Evolutionary conservation across 768 basidiomycete species (phyloP), one percentile per base, ranked within the genome.

Genomic region (Mrakia frigida): DNA sequence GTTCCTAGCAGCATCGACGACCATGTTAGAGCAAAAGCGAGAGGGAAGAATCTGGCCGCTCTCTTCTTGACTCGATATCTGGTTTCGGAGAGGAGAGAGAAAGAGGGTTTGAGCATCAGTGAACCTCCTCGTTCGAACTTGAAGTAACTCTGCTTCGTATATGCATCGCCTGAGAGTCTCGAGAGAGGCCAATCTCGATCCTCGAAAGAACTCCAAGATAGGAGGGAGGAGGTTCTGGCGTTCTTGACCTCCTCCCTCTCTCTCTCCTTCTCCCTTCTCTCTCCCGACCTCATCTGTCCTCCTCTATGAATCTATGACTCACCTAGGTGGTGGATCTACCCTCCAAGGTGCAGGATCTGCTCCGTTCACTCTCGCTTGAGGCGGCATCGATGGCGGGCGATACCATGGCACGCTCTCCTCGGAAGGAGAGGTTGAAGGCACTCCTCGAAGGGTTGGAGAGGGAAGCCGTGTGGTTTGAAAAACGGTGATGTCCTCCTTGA

Each of bases 401-500:
- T 68, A 68, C 65, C 65, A 68, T 39, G 65, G 65, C 2, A 41
- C 35, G 37, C 35, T 13, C 39, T 68, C 65, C n/a, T 63, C 61
- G 10, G 61, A 61, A 4, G n/a, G 11, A 4, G 10, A 28, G 6
- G 60, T 61, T 28, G 60, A 33, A 33, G 61, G 61, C 1, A 63
- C 33, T 6, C 13, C 31, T 33, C 61, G 61, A 2, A 41, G 65
- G 39, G 4, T 68, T 1, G 63, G 63, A 21, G 65, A 68, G 18
- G 35, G 35, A 13, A 23, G 39, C 23, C 65, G 65, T 6, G 35
- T 68, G 35, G 65, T 68, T n/a, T 68, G 65, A 23, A 7, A 18
- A 25, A 68, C 65, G 65, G 65, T 68, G 65, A 68, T 68, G 65
- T 68, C 65, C 65, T 68, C 65, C 37, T 68, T 68, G 25, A 68